These are phyloP conservation scores for Megacollybia marginata DNA, from an alignment of 768 basidiomycete species.

Conservation along the genomic window DNA sequence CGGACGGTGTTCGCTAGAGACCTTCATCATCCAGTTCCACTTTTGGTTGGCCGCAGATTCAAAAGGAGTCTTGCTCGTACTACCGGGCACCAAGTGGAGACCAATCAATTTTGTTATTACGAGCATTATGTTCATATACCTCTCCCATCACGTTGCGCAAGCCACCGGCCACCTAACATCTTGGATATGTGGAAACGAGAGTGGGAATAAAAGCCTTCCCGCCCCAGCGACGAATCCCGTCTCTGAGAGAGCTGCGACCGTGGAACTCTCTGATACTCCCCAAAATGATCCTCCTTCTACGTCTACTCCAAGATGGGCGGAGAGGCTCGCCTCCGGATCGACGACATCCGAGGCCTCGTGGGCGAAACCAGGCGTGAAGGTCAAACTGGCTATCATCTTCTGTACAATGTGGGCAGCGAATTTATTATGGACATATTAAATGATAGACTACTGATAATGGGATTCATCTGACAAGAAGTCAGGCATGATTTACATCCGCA, in stretches of 20 bases:
- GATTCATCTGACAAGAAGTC: neutral
- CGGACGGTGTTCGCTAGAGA: conserved; percentile 83
- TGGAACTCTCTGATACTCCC: too few relatives aligned
- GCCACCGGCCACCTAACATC: conserved; percentile 69
- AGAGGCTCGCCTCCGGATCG: conserved; percentile 25
- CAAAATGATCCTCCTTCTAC: too few relatives aligned
- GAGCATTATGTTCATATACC: conserved; percentile 70
- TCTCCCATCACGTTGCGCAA: conserved; percentile 68
- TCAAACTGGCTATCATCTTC: neutral
- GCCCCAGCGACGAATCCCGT: conserved; percentile 8
- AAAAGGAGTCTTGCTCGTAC: conserved; percentile 70
- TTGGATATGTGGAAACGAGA: conserved; percentile 38
- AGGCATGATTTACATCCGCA: neutral
- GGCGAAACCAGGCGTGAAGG: neutral
- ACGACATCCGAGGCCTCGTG: neutral
- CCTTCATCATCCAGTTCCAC: conserved; percentile 88
- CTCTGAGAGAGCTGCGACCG: too few relatives aligned
- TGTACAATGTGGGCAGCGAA: neutral
- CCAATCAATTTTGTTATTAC: conserved; percentile 75
- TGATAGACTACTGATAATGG: neutral
- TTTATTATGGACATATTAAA: neutral
- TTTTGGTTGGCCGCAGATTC: conserved; percentile 82
- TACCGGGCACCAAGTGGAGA: conserved; percentile 69
- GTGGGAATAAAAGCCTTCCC: conserved; percentile 9
- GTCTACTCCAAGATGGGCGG: conserved; percentile 26